These are phyloP conservation scores for Forsythia suspensa DNA, from an alignment of 257 asterid species.

Conservation along the genomic window DNA sequence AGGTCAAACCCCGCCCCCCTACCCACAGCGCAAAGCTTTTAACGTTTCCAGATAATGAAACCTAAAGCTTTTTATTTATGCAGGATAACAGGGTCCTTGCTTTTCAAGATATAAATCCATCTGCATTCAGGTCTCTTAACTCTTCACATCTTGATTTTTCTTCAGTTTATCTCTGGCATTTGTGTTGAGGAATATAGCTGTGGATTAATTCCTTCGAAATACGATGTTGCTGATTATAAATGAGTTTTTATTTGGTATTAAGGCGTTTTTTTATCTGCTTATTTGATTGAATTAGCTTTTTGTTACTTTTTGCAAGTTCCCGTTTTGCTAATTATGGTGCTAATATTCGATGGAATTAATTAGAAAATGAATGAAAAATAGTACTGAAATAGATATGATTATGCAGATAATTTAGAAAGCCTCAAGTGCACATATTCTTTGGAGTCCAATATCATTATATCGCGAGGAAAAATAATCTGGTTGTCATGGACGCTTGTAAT, in stretches of 20 bases:
- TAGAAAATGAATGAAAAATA: not conserved
- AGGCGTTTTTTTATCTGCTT: not conserved
- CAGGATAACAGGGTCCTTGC: slow-evolving; percentile 76
- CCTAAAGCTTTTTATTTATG: slow-evolving; percentile 18
- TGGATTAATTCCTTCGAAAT: not conserved
- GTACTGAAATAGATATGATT: not conserved
- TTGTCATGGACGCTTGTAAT: not conserved
- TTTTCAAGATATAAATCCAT: slow-evolving; percentile 76
- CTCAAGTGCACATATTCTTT: not conserved
- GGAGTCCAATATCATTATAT: not conserved
- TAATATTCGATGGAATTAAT: not conserved
- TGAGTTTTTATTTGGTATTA: not conserved
- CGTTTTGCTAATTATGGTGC: not conserved
- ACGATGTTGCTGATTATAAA: not conserved
- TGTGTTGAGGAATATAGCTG: not conserved
- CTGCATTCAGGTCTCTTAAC: slow-evolving; percentile 58
- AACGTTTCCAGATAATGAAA: not conserved
- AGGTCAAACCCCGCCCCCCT: slow-evolving; percentile 30
- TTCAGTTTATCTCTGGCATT: not conserved
- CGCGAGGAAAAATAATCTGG: not conserved
- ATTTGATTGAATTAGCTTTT: not conserved
- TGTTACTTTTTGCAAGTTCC: not conserved
- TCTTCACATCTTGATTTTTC: not conserved
- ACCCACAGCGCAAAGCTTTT: not conserved
- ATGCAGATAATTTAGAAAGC: not conserved